Evolutionary conservation across 352 stramenopile species (phyloP).

Genomic region (Aphanomyces cochlioides): DNA sequence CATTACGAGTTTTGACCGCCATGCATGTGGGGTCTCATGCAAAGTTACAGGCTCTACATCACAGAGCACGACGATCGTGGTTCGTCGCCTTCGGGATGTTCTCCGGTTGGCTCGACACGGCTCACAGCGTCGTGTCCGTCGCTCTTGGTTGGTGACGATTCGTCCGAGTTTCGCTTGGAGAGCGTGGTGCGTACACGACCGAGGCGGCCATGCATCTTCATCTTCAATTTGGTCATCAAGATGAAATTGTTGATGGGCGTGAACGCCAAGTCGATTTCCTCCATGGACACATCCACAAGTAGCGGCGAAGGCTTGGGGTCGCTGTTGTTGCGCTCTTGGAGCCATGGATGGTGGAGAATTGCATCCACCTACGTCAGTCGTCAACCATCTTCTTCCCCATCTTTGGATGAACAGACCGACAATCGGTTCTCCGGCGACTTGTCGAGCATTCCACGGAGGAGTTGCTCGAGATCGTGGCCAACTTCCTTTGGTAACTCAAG

Average conservation of each 20-base stretch:
- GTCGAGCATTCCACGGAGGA: conserved; percentile 20
- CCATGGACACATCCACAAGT: conserved; percentile 50
- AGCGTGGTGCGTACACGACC: neutral
- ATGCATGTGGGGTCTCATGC: too few relatives aligned
- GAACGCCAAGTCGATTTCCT: conserved; percentile 73
- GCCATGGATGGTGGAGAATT: conserved; percentile 9
- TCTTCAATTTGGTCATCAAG: conserved; percentile 59
- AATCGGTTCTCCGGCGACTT: conserved; percentile 13
- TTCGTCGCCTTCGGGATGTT: too few relatives aligned
- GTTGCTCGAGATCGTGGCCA: neutral
- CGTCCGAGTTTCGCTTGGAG: conserved; percentile 2
- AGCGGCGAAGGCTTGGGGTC: conserved; percentile 38
- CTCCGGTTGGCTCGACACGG: too few relatives aligned
- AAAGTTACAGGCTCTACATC: too few relatives aligned
- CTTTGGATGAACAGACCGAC: neutral
- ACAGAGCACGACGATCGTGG: too few relatives aligned
- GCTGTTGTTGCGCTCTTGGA: neutral
- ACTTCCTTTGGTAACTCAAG: conserved; percentile 24
- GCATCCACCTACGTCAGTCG: neutral
- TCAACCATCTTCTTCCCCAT: neutral
- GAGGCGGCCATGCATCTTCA: conserved; percentile 35
- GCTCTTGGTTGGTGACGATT: too few relatives aligned
- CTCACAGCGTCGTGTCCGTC: too few relatives aligned
- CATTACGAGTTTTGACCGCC: too few relatives aligned
- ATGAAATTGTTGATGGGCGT: conserved; percentile 82